These are phyloP conservation scores for Lanmaoa rubissima DNA, from an alignment of 768 basidiomycete species.

Conservation along the genomic window DNA sequence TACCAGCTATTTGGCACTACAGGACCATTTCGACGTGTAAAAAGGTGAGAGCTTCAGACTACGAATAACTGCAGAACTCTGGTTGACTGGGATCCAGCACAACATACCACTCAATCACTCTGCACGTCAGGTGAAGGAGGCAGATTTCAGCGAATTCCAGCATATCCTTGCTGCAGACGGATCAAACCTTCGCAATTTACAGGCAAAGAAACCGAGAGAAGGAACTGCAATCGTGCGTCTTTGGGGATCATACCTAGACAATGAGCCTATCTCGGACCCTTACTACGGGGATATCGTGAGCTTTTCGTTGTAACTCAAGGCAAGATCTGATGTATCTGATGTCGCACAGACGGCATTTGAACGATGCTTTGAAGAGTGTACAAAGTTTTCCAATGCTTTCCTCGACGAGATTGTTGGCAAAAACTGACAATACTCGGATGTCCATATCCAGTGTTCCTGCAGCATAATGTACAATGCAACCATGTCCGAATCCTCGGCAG, in stretches of 20 bases:
- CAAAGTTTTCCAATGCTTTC: slow-evolving; percentile 72
- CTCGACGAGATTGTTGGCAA: slow-evolving; percentile 58
- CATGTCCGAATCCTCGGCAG: not conserved
- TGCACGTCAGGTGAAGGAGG: slow-evolving; percentile 60
- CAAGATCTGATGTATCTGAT: slow-evolving; percentile 2
- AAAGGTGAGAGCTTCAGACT: slow-evolving; percentile 44
- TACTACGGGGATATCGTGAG: slow-evolving; percentile 74
- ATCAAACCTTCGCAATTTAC: slow-evolving; percentile 64
- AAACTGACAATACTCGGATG: slow-evolving; percentile 10
- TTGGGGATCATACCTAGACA: slow-evolving; percentile 80
- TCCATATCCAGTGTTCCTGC: not conserved
- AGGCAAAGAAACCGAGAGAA: slow-evolving; percentile 49
- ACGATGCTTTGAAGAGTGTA: slow-evolving; percentile 73
- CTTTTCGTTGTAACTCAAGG: slow-evolving; percentile 2
- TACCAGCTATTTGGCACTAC: not conserved
- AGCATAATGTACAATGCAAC: slow-evolving; percentile 10
- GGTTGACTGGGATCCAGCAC: slow-evolving; percentile 45
- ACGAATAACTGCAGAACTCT: not conserved
- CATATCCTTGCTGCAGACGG: slow-evolving; percentile 87
- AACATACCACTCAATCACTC: slow-evolving; percentile 65
- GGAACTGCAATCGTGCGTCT: slow-evolving; percentile 65
- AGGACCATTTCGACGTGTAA: slow-evolving; percentile 71
- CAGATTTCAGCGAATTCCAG: slow-evolving; percentile 74
- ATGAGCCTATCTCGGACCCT: slow-evolving; percentile 75
- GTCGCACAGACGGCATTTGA: slow-evolving; percentile 65